These are phyloP conservation scores for Mycosphaerella arachidis DNA, from an alignment of 2,329 filamentous ascomycete genomes.

Conservation along the genomic window DNA sequence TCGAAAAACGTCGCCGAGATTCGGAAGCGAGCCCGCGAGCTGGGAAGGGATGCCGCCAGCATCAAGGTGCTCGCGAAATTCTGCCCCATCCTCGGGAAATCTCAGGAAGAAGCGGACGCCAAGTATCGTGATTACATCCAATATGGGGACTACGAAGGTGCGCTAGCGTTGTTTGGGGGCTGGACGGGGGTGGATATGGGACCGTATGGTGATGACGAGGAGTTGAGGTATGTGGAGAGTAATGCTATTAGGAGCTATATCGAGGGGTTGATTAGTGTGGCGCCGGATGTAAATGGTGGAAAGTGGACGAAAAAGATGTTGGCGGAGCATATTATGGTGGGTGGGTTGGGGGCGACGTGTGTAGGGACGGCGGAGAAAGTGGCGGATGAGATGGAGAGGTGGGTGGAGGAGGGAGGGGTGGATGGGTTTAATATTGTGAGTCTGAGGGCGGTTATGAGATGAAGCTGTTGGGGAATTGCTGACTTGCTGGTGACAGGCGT, in stretches of 20 bases:
- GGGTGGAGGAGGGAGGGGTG: constrained; percentile 64
- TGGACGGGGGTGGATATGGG: constrained; percentile 67
- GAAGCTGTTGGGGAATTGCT: background rate
- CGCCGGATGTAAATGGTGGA: constrained; percentile 48
- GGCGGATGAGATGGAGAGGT: constrained; percentile 63
- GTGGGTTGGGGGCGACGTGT: constrained; percentile 60
- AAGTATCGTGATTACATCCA: constrained; percentile 60
- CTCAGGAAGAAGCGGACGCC: constrained; percentile 60
- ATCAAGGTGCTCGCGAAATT: constrained; percentile 67
- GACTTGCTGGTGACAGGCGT: constrained; percentile 39
- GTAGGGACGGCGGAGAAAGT: constrained; percentile 63
- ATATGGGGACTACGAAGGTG: constrained; percentile 62
- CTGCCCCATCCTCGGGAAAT: constrained; percentile 60
- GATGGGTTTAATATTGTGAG: constrained; percentile 71
- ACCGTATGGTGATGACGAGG: constrained; percentile 59
- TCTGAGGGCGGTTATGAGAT: constrained; percentile 1
- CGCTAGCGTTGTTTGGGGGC: constrained; percentile 65
- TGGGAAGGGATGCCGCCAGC: constrained; percentile 54
- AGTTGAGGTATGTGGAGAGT: constrained; percentile 57
- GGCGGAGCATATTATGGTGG: constrained; percentile 63
- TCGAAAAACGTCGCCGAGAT: constrained; percentile 61
- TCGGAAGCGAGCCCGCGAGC: constrained; percentile 50
- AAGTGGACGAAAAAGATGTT: constrained; percentile 72
- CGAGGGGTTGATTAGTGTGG: constrained; percentile 53
- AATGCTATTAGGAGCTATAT: constrained; percentile 57